Conservation (phyloP, 345 rosid genomes). For the Pugionium cornutum region DNA sequence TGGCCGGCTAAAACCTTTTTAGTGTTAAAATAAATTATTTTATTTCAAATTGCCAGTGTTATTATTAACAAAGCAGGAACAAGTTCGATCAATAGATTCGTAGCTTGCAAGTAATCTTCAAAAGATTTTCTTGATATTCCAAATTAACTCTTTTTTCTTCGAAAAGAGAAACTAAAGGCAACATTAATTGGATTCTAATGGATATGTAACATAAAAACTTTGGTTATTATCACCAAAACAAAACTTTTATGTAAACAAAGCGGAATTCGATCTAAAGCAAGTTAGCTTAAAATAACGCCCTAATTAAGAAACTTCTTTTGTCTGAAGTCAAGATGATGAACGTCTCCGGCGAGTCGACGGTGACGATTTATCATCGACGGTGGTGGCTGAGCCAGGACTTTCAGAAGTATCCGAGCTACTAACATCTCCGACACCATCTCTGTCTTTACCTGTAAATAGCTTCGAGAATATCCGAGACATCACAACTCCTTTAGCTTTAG, state of each 20-base stretch:
- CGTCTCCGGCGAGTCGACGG: conserved; percentile 65
- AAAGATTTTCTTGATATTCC: conserved; percentile 2
- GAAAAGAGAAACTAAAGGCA: background rate
- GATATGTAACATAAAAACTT: too few relatives aligned
- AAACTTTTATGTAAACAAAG: conserved; percentile 5
- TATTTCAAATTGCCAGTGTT: conserved; percentile 30
- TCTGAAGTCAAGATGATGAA: conserved; percentile 32
- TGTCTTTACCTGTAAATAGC: conserved; percentile 66
- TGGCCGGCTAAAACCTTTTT: conserved; percentile 27
- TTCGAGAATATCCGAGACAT: conserved; percentile 59
- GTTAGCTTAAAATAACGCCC: conserved; percentile 25
- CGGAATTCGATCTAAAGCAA: conserved; percentile 23
- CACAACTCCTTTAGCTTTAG: conserved; percentile 57
- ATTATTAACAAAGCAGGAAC: conserved; percentile 4
- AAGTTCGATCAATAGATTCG: conserved; percentile 24
- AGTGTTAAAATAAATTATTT: background rate
- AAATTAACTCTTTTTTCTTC: too few relatives aligned
- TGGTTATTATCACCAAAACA: background rate
- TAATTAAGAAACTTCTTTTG: background rate
- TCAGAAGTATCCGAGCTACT: conserved; percentile 71
- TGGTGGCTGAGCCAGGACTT: conserved; percentile 70
- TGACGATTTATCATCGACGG: conserved; percentile 70
- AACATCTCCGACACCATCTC: conserved; percentile 49
- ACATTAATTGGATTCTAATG: conserved; percentile 7
- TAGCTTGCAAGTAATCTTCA: conserved; percentile 21